phyloP scores from a whole-genome alignment of 306 rosid genomes.

The Inga oerstediana region DNA sequence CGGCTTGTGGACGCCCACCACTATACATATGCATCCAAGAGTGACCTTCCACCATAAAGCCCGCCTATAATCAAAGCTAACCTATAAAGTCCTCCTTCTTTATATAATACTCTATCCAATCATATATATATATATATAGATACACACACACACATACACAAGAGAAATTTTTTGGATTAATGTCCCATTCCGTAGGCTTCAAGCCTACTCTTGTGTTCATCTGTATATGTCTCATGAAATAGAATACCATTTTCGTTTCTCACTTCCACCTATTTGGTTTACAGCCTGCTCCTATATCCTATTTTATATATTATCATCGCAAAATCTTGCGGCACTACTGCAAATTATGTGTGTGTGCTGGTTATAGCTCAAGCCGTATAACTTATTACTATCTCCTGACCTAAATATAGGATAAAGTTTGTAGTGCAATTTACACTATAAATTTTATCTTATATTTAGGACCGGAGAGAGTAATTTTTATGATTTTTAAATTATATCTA shows the following conservation, averaged over 20 bases:
- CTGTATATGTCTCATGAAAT: background rate
- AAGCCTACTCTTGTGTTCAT: background rate
- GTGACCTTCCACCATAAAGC: background rate
- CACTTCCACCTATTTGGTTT: background rate
- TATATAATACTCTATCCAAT: background rate
- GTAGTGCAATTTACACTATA: too few relatives aligned
- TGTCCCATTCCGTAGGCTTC: background rate
- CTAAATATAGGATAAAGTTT: too few relatives aligned
- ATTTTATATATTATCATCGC: background rate
- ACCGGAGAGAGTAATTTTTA: too few relatives aligned
- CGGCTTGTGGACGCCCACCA: slow-evolving; percentile 1
- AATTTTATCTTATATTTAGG: too few relatives aligned
- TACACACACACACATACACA: too few relatives aligned
- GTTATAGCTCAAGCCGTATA: too few relatives aligned
- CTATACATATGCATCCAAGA: background rate
- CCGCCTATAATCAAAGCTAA: background rate
- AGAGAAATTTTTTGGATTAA: background rate
- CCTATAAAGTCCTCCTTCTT: background rate
- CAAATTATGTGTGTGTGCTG: background rate
- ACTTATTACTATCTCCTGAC: too few relatives aligned
- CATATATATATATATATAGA: too few relatives aligned
- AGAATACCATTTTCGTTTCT: background rate
- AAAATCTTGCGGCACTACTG: too few relatives aligned
- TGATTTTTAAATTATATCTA: too few relatives aligned
- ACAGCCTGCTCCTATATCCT: background rate